Conservation (phyloP, 805 yeast genomes). For the Kockiozyma suomiensis region DNA sequence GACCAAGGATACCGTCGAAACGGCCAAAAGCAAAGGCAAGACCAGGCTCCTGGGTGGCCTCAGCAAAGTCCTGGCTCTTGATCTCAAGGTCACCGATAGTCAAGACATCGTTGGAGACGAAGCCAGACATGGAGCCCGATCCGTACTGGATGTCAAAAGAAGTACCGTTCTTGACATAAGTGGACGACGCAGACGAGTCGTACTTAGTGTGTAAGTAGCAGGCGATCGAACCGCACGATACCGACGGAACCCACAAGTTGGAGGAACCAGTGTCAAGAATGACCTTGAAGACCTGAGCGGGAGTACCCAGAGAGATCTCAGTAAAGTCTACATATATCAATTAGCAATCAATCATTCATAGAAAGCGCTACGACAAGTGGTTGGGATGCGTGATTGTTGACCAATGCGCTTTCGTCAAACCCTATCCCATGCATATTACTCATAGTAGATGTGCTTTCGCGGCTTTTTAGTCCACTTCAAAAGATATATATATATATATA, state of each 20-base stretch:
- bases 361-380: not conserved
- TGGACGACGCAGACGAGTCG: constrained; percentile 77
- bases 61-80: constrained; percentile 91
- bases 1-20: constrained; percentile 95
- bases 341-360: too few relatives aligned
- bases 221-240: constrained; percentile 88
- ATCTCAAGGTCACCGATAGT: constrained; percentile 81
- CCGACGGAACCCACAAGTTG: constrained; percentile 93
- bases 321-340: constrained; percentile 63
- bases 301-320: constrained; percentile 88
- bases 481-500: too few relatives aligned
- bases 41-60: constrained; percentile 97
- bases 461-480: too few relatives aligned
- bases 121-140: constrained; percentile 90
- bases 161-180: constrained; percentile 85
- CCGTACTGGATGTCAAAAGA: constrained; percentile 88
- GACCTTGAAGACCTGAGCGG: constrained; percentile 91
- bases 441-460: not conserved
- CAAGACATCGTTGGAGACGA: constrained; percentile 81
- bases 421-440: constrained; percentile 7
- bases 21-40: constrained; percentile 97
- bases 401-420: not conserved
- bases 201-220: constrained; percentile 93
- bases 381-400: not conserved
- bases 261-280: constrained; percentile 96